Base-by-base conservation (phyloP, 2,329 filamentous ascomycete genomes). In the Curvularia verruculosa region DNA sequence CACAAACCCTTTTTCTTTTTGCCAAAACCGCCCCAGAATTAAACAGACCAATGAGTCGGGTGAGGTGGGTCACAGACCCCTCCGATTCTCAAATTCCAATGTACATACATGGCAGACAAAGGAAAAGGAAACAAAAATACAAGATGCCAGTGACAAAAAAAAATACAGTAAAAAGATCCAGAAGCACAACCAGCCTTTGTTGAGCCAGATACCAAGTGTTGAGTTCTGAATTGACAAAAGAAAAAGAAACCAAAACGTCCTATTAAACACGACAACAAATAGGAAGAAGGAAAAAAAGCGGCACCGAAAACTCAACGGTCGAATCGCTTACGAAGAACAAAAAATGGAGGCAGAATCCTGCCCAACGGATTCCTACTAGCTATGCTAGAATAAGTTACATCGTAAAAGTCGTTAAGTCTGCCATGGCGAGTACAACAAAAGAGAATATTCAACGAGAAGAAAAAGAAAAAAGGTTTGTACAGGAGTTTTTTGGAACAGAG, bases 311-410 rank as follows among this genome's bases (percentile, higher is more conserved):
- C 29, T 45, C 43, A 45, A 45, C 43, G 24, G 43, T 31, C 18
- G 26, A 31, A 29, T 26, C 43, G 43, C 43, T 29, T 19, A 1
- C 10, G 19, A 41, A 41, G 23, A 41, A 6, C 10, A 29, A 34
- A 29, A 57, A 64, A 63, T 62, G 62, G n/a, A n/a, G 54, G 52
- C 52, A 56, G 54, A 59, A 56, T 26, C 21, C 26, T 31, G 19
- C 21, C 39, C 39, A 29, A 46, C 44, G 24, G 52, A 51, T 52
- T 44, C 37, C 46, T 31, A 50, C 52, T 26, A 24, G 37, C 37
- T 45, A 45, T 45, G 26, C 43, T 29, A 45, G 43, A 18, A 29
- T 45, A 31, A 45, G 43, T 26, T 45, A 45, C 43, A 45, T 45
- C 43, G 24, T 45, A 29, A 45, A n/a, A 28, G 43, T 45, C 43